Evolutionary conservation across 2,329 filamentous ascomycete species (phyloP).

Genomic region (Phaeosphaeriaceae sp.): DNA sequence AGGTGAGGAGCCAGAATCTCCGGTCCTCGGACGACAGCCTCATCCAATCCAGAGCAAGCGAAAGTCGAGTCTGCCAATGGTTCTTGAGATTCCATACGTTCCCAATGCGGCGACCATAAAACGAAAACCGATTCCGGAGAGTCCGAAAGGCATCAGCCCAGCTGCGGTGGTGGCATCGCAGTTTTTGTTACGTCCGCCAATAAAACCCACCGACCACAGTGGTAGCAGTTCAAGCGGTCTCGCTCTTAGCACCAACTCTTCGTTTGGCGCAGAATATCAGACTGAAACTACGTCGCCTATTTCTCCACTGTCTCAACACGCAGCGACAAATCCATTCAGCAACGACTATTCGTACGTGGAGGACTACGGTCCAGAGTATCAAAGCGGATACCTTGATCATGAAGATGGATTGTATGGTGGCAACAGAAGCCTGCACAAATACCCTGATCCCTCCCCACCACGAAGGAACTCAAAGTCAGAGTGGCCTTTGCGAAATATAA

Average conservation of each 20-base stretch:
- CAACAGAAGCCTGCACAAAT: conserved; percentile 33
- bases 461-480: conserved; percentile 31
- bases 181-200: conserved; percentile 29
- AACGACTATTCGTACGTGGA: conserved; percentile 38
- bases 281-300: conserved; percentile 19
- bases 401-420: conserved; percentile 42
- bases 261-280: conserved; percentile 7
- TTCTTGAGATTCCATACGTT: conserved; percentile 20
- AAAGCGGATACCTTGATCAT: conserved; percentile 20
- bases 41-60: conserved; percentile 10
- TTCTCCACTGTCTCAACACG: conserved; percentile 21
- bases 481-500: conserved; percentile 39
- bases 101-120: conserved; percentile 27
- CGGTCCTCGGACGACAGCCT: conserved; percentile 21
- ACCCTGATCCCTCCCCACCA: conserved; percentile 23
- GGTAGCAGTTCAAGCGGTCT: conserved; percentile 34
- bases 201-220: conserved; percentile 27
- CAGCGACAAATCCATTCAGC: conserved; percentile 30
- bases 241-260: conserved; percentile 13
- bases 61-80: conserved; percentile 11
- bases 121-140: conserved; percentile 32
- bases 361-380: conserved; percentile 42
- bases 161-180: conserved; percentile 26
- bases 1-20: conserved; percentile 32
- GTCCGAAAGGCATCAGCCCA: conserved; percentile 19